Evolutionary conservation across 371 early-diverging fungal species (phyloP), one percentile per base, ranked within the genome.

Genomic region (Polyrhizophydium stewartii): DNA sequence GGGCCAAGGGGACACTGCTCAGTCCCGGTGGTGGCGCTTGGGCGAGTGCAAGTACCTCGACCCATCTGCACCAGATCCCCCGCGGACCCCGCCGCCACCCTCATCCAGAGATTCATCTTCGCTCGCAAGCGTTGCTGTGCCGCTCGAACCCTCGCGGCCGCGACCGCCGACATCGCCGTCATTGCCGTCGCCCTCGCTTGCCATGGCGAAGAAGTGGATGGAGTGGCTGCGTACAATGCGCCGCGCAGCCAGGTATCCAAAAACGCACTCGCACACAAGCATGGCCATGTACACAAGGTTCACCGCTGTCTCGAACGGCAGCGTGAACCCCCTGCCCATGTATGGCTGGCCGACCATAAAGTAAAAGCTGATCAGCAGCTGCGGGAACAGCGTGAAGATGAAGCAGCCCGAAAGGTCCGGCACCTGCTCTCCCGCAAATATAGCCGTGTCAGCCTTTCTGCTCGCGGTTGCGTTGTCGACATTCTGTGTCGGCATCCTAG

Each of bases 131-230:
- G n/a, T n/a, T n/a, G n/a, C n/a, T n/a, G n/a, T n/a, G n/a, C n/a
- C n/a, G n/a, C n/a, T n/a, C n/a, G n/a, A n/a, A n/a, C n/a, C n/a
- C 64, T 94, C 94, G 59, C 79, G 81, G 50, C 96, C 96, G 17
- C 94, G 85, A 58, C 90, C 92, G 33, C 96, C 95, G 35, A 92
- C 78, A 51, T 91, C 91, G 38, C 81, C 83, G 9, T 86, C 87
- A 56, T 79, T 89, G 38, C 93, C 92, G 58, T 93, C 79, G 64
- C 84, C 87, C 69, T 96, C 97, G 69, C 86, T 85, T 19, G 94
- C 90, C 74, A 87, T 86, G n/a, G n/a, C n/a, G n/a, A 89, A 93
- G 55, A 51, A 31, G 12, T 28, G 27, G 2, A 28, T 28, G 52
- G 52, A 3, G 12, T 24, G 52, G 7, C 5, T 6, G 2, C 25